Conservation (phyloP, 2,329 filamentous ascomycete genomes). For the Colletotrichum sp. region DNA sequence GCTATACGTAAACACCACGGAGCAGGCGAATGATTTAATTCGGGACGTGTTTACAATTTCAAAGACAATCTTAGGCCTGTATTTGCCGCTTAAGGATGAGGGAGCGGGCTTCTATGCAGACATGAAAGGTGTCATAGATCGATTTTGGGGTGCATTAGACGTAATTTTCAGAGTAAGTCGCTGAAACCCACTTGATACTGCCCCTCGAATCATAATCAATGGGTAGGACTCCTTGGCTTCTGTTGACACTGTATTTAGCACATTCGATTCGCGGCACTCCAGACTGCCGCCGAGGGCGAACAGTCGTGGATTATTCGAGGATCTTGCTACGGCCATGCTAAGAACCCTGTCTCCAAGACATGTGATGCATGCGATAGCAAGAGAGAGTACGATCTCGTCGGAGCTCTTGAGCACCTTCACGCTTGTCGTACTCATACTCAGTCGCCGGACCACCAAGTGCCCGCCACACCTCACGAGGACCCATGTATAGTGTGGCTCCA, state of each 20-base stretch:
- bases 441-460: not conserved
- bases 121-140: not conserved
- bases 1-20: too few relatives aligned
- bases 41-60: not conserved
- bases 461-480: not conserved
- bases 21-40: not conserved
- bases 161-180: not conserved
- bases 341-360: too few relatives aligned
- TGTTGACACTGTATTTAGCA: not conserved
- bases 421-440: not conserved
- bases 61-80: not conserved
- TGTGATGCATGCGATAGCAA: too few relatives aligned
- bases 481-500: not conserved
- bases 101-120: not conserved
- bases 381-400: not conserved
- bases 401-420: not conserved
- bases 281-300: not conserved
- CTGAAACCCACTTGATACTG: accelerated
- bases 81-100: not conserved
- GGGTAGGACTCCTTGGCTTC: too few relatives aligned
- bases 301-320: not conserved
- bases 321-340: not conserved
- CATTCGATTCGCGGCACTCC: not conserved
- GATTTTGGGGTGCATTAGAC: not conserved
- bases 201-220: too few relatives aligned